Percentiles rank a stretch among this genome's conserved stretches.
Evolutionary conservation across 257 asterid species (phyloP).

Genomic region (Galeopsis tetrahit): DNA sequence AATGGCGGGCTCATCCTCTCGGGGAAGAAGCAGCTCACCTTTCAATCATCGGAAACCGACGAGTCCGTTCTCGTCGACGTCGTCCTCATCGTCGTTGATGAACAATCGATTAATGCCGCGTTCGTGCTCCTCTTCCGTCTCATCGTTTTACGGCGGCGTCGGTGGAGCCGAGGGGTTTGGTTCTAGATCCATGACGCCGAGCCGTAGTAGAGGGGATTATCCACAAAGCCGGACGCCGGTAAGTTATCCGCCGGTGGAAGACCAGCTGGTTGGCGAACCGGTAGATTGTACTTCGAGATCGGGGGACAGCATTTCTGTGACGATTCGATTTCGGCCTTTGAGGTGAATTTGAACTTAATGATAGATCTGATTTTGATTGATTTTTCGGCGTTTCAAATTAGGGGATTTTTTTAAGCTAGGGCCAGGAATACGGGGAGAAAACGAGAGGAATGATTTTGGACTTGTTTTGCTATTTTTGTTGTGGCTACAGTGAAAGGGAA

Average conservation of each 20-base stretch:
- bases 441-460: conserved; percentile 34
- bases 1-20: conserved; percentile 91
- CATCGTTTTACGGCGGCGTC: conserved; percentile 62
- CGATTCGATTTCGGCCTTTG: conserved; percentile 93
- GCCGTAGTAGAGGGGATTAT: conserved; percentile 46
- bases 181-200: conserved; percentile 81
- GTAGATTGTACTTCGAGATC: conserved; percentile 67
- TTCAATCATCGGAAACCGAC: conserved; percentile 62
- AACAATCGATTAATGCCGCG: conserved; percentile 68
- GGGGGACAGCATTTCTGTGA: conserved; percentile 92
- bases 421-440: conserved; percentile 39
- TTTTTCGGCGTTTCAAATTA: conserved; percentile 41
- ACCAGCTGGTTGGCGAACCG: conserved; percentile 63
- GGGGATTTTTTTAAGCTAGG: conserved; percentile 40
- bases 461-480: conserved; percentile 35
- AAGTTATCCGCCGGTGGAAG: conserved; percentile 69
- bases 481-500: conserved; percentile 80
- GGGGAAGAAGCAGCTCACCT: conserved; percentile 91
- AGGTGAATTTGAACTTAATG: conserved; percentile 58
- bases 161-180: conserved; percentile 49
- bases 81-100: conserved; percentile 85
- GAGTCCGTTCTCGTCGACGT: conserved; percentile 82
- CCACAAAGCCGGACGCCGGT: conserved; percentile 61
- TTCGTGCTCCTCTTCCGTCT: conserved; percentile 66
- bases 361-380: conserved; percentile 60